Evolutionary conservation across 768 basidiomycete species (phyloP), one percentile per base, ranked within the genome.

Genomic region (Agaricus bisporus): DNA sequence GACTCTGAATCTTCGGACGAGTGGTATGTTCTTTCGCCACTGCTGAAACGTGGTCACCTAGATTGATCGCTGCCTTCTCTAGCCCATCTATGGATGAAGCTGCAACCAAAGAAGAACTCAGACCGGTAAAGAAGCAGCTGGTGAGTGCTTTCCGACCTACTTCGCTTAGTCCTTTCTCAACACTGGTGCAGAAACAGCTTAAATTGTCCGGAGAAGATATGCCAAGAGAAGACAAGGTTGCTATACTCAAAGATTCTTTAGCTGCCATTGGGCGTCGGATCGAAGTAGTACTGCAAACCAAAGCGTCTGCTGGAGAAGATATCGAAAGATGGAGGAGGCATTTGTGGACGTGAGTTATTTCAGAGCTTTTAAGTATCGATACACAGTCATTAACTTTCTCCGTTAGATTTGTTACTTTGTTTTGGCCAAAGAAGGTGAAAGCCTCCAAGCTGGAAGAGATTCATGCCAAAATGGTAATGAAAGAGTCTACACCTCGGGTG

Each of bases 361-460:
- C 10, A 25, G 35, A 17, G 41, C 26, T 49, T 57, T 15, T 51
- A 54, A 6, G 42, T 29, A 45, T 29, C 9, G 41, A 14, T n/a
- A 22, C 0, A 22, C 9, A 6, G 17, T 32, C 14, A 54, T 17
- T 49, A 15, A 47, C 48, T 22, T 14, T 49, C 41, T 54, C 43
- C 8, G 54, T 12, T 62, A 94, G 91, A 35, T 98, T 98, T 59
- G 93, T 97, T 43, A 94, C 92, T 2, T 77, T 93, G 51, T 98
- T 98, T 71, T 98, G 95, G 95, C 95, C 95, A 5, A 91, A 95
- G 75, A 91, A 95, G 70, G 94, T 98, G 59, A 93, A 88, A 66
- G 91, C 93, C 11, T 83, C 81, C 14, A 97, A 97, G 69, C 73
- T 98, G 37, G 90, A 95, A 68, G 92, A 93, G 64, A 95, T 98